phyloP scores from a whole-genome alignment of 2,329 filamentous ascomycete species.

The Fusarium sp. region DNA sequence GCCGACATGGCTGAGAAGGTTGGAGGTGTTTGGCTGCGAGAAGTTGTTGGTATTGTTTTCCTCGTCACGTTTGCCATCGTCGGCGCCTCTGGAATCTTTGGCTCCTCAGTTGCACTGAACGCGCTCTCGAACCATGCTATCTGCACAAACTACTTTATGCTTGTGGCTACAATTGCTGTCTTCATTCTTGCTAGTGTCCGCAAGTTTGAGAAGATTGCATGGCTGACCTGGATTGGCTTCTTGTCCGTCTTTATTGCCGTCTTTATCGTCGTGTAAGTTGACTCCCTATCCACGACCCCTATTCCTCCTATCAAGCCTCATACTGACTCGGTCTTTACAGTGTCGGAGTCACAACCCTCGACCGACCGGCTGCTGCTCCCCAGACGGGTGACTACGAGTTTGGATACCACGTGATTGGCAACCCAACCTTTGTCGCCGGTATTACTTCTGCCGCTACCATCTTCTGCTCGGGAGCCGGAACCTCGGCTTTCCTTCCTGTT shows the following conservation, averaged over 20 bases:
- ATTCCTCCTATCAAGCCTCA: no score
- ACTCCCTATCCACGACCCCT: neutral
- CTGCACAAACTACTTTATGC: conserved; percentile 51
- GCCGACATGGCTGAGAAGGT: conserved; percentile 65
- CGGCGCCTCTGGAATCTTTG: conserved; percentile 64
- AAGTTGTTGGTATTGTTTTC: conserved; percentile 67
- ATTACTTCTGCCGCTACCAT: conserved; percentile 70
- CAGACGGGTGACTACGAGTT: conserved; percentile 69
- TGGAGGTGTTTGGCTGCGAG: conserved; percentile 62
- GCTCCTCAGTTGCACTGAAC: conserved; percentile 55
- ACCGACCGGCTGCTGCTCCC: conserved; percentile 71
- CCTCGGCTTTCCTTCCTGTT: conserved; percentile 71
- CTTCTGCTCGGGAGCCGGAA: conserved; percentile 69
- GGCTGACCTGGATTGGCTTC: conserved; percentile 72
- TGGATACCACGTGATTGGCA: conserved; percentile 66
- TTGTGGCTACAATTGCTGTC: conserved; percentile 62
- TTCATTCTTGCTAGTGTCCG: conserved; percentile 63
- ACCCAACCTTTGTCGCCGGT: conserved; percentile 67
- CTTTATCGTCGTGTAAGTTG: conserved; percentile 65
- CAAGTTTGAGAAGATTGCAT: conserved; percentile 70
- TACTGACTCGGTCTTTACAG: conserved; percentile 31
- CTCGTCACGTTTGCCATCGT: conserved; percentile 68
- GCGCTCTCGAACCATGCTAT: conserved; percentile 57
- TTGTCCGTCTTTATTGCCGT: conserved; percentile 68
- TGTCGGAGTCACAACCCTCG: conserved; percentile 66